phyloP scores from a whole-genome alignment of 228 moss, liverwort and hornwort genomes.

The Sphagnum magellanicum region DNA sequence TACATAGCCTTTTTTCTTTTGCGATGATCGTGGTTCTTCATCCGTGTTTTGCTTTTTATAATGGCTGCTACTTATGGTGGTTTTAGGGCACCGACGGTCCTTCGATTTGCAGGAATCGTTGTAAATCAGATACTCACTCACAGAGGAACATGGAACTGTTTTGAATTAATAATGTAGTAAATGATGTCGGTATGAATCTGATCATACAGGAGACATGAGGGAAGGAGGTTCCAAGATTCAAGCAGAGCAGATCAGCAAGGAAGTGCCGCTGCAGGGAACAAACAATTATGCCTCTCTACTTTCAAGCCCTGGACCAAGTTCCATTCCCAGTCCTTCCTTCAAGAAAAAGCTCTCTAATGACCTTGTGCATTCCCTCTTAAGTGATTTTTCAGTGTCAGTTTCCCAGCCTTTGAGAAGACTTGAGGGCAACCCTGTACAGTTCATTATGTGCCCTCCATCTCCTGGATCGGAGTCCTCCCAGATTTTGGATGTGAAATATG shows the following conservation, averaged over 20 bases:
- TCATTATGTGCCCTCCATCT: not conserved
- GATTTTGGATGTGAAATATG: not conserved
- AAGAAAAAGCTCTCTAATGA: not conserved
- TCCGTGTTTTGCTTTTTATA: no score
- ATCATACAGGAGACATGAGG: slow-evolving; percentile 3
- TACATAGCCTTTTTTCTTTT: no score
- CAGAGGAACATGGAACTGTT: no score
- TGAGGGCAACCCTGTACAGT: slow-evolving; percentile 6
- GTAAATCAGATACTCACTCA: no score
- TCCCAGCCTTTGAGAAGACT: not conserved
- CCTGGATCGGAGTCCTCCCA: not conserved
- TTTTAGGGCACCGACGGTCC: no score
- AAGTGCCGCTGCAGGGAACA: slow-evolving; percentile 1
- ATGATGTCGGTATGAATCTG: not conserved
- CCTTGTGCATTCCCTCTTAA: not conserved
- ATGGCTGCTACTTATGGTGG: no score
- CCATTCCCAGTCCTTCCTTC: slow-evolving; percentile 2
- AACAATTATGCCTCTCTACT: slow-evolving; percentile 3
- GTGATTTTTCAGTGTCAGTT: not conserved
- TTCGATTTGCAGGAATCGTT: no score
- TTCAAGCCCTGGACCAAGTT: slow-evolving; percentile 2
- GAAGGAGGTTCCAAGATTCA: slow-evolving; percentile 2
- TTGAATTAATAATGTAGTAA: no score
- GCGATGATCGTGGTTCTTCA: no score
- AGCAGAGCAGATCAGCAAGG: slow-evolving; percentile 4